Percentiles rank a stretch among this genome's conserved stretches.
These are phyloP conservation scores for Fomitopsis schrenkii DNA, from an alignment of 1,284 basidiomycete genomes.

Conservation along the genomic window DNA sequence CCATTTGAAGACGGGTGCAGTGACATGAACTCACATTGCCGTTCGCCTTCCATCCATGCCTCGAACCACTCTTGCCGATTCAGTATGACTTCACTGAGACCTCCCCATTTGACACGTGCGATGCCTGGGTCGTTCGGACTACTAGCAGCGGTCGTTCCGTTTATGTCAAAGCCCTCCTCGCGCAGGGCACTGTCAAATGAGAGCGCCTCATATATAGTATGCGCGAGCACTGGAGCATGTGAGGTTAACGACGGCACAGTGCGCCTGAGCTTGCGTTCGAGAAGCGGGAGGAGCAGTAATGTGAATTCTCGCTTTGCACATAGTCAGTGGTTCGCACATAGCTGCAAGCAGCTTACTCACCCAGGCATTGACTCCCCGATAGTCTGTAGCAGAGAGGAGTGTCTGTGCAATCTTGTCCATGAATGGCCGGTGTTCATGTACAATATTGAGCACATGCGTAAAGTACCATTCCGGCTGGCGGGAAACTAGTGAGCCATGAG, in stretches of 20 bases:
- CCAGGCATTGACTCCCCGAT: conserved; percentile 67
- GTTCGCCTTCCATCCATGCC: conserved; percentile 85
- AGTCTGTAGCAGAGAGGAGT: conserved; percentile 62
- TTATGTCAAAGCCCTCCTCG: conserved; percentile 71
- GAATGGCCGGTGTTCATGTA: conserved; percentile 79
- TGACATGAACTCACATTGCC: conserved; percentile 59
- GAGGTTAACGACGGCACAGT: conserved; percentile 74
- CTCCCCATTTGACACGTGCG: conserved; percentile 54
- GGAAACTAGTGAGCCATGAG: background rate
- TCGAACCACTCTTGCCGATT: conserved; percentile 87
- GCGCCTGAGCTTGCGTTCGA: conserved; percentile 68
- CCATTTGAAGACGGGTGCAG: background rate
- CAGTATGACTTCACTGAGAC: conserved; percentile 79
- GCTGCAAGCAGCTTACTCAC: conserved; percentile 37
- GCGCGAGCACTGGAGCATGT: conserved; percentile 85
- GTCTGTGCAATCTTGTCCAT: conserved; percentile 74
- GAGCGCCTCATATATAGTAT: conserved; percentile 91
- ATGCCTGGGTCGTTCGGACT: conserved; percentile 16
- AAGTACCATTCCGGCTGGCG: conserved; percentile 95
- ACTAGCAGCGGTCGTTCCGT: conserved; percentile 39
- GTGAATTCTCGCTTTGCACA: conserved; percentile 70
- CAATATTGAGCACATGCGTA: conserved; percentile 81
- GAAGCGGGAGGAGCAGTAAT: conserved; percentile 64
- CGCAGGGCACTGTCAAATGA: conserved; percentile 81
- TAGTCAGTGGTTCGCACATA: background rate